Evolutionary conservation across 1,139 yeast genomes (phyloP), one percentile per base, ranked within the genome.

Genomic region (Saccharomyces hybrid): DNA sequence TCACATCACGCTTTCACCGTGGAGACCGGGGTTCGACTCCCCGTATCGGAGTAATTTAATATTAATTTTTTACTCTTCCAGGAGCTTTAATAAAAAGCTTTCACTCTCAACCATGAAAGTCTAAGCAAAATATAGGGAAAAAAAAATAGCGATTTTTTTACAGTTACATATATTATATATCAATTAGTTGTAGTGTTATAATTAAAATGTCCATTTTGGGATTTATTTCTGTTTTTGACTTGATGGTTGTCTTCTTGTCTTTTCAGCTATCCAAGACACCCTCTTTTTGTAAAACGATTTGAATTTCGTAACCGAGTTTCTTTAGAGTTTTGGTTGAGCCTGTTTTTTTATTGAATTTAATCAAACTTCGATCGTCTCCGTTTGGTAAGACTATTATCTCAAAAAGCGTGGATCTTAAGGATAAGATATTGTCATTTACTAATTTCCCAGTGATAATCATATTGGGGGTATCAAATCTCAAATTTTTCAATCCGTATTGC

Each of bases 291-390:
- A 77, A 62, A 50, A 78, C 75, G 57, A 74, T 74, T 58, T 74
- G 75, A 53, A 78, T 69, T 61, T 83, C 85, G 28, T 72, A 73
- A 19, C 76, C 75, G 60, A 86, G 73, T 64, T 79, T 81, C 50
- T 70, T 75, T 68, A 84, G 82, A 16, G 86, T 81, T 67, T 79
- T 82, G 12, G 76, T 73, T n/a, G 86, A 81, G 12, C 93, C 93
- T 61, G 80, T 81, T 44, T 78, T 72, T 67, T 81, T 82, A 49
- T 76, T 76, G 58, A 85, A 76, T 56, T 78, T 78, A 53, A 84
- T 71, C 41, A 78, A 76, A 47, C 87, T 80, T 19, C 44, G 24
- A 9, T 68, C 68, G 50, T 68, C 69, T 53, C 67, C 68, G 49
- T 64, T 64, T 9, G 59, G 55, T 14, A 72, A 72, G 38, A 84